These are phyloP conservation scores for Pleurotus tuber-regium DNA, from an alignment of 768 basidiomycete genomes.

Conservation along the genomic window DNA sequence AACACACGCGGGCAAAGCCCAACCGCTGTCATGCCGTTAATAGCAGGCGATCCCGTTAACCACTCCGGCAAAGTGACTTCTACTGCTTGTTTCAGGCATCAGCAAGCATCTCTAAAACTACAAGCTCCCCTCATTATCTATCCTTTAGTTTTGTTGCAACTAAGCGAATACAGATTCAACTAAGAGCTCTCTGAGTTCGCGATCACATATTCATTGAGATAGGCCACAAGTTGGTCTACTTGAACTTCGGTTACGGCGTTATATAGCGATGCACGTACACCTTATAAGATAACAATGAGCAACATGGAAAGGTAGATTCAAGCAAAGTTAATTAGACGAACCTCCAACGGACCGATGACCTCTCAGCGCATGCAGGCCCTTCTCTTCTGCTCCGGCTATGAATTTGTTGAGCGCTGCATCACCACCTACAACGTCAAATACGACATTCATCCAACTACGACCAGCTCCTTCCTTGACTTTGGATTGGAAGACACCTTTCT, in stretches of 20 bases:
- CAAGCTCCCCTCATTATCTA: no score
- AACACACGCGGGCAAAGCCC: conserved; percentile 25
- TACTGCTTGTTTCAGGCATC: background rate
- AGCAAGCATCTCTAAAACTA: no score
- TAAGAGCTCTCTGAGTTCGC: conserved; percentile 1
- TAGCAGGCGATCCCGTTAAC: conserved; percentile 29
- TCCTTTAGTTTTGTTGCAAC: background rate
- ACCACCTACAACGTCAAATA: conserved; percentile 68
- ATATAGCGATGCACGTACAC: conserved; percentile 84
- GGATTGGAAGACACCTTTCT: conserved; percentile 61
- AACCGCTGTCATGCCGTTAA: conserved; percentile 15
- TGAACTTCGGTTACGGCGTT: conserved; percentile 83
- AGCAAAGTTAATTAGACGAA: conserved; percentile 17
- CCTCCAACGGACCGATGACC: conserved; percentile 84
- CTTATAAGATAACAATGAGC: conserved; percentile 27
- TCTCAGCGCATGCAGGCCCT: conserved; percentile 82
- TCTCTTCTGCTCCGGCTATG: conserved; percentile 73
- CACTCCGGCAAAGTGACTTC: conserved; percentile 27
- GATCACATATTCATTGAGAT: conserved; percentile 54
- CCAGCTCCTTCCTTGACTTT: conserved; percentile 75
- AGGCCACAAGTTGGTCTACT: conserved; percentile 57
- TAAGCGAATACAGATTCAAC: background rate
- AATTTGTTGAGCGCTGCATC: conserved; percentile 76
- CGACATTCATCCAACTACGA: conserved; percentile 92
- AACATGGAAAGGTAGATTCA: background rate